Evolutionary conservation across 2,329 filamentous ascomycete species (phyloP).

Genomic region (Trichophyton simii): DNA sequence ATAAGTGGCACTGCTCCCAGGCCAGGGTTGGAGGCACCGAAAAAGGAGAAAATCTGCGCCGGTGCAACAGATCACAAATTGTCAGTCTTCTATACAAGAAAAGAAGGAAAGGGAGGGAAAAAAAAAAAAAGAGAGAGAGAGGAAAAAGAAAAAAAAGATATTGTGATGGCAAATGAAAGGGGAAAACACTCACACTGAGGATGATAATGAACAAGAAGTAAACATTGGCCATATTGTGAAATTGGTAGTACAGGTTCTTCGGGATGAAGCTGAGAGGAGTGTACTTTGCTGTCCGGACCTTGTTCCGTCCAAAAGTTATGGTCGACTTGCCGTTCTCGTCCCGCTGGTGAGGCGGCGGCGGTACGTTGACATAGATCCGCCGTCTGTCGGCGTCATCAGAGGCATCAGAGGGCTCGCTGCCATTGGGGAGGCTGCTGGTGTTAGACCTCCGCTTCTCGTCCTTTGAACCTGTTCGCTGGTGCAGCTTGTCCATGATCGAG

Average conservation of each 20-base stretch:
- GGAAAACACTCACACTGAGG: constrained; percentile 58
- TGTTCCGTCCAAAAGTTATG: constrained; percentile 69
- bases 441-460: constrained; percentile 56
- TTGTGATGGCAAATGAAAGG: neutral
- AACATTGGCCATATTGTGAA: constrained; percentile 96
- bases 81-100: neutral
- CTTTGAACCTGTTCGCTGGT: constrained; percentile 47
- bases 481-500: constrained; percentile 65
- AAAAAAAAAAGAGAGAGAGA: neutral
- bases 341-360: constrained; percentile 59
- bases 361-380: constrained; percentile 72
- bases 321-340: constrained; percentile 69
- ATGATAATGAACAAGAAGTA: constrained; percentile 98
- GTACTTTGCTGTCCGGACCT: constrained; percentile 96
- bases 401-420: constrained; percentile 13
- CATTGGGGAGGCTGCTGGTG: constrained; percentile 26
- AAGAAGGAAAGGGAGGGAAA: neutral
- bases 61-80: constrained; percentile 14
- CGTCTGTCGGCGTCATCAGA: constrained; percentile 35
- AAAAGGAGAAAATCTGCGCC: constrained; percentile 81
- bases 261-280: constrained; percentile 89
- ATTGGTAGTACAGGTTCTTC: constrained; percentile 95
- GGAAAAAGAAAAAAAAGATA: neutral
- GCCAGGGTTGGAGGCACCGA: constrained; percentile 80
- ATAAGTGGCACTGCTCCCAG: constrained; percentile 85